A percentile compares a stretch with the other conserved stretches of the same genome.
Evolutionary conservation across 2,329 filamentous ascomycete species (phyloP).

Genomic region (Mycogone perniciosa): DNA sequence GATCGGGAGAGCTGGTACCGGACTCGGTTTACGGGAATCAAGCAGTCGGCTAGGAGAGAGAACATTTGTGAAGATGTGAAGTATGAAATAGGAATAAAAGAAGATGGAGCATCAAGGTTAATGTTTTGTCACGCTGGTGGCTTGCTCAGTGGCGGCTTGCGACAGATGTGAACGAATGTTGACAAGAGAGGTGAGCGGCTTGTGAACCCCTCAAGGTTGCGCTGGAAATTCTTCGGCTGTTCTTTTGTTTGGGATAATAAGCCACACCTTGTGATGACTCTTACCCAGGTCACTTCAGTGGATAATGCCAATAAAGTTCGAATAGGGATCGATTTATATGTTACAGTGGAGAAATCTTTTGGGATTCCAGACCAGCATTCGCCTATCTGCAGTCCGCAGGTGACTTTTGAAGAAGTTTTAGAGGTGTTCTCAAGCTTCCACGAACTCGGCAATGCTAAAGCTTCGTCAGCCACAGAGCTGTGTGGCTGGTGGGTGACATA

Average conservation of each 20-base stretch:
- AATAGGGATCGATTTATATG: no score
- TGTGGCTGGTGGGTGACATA: no score
- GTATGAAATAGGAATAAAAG: constrained; percentile 3
- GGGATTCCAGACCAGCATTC: no score
- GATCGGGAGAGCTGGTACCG: constrained; percentile 22
- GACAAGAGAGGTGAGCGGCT: constrained; percentile 14
- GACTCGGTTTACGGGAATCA: constrained; percentile 32
- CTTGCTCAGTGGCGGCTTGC: constrained; percentile 6
- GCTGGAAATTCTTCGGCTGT: constrained; percentile 17
- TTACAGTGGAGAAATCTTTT: no score
- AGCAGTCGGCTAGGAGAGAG: constrained; percentile 28
- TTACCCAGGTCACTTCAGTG: no score
- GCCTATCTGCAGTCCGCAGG: no score
- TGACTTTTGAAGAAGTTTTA: no score
- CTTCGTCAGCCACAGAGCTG: no score
- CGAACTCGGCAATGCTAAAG: no score
- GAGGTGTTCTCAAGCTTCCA: no score
- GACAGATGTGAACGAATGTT: constrained; percentile 11
- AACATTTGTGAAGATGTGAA: constrained; percentile 29
- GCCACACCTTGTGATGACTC: background rate
- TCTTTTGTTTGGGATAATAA: background rate
- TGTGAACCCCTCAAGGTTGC: constrained; percentile 18
- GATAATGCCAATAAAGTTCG: no score
- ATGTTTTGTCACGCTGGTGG: constrained; percentile 2
- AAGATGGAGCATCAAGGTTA: constrained; percentile 1